Evolutionary conservation across 73 alveolate species (phyloP), one percentile per base, ranked within the genome.

Genomic region (Strombidium stylifer): DNA sequence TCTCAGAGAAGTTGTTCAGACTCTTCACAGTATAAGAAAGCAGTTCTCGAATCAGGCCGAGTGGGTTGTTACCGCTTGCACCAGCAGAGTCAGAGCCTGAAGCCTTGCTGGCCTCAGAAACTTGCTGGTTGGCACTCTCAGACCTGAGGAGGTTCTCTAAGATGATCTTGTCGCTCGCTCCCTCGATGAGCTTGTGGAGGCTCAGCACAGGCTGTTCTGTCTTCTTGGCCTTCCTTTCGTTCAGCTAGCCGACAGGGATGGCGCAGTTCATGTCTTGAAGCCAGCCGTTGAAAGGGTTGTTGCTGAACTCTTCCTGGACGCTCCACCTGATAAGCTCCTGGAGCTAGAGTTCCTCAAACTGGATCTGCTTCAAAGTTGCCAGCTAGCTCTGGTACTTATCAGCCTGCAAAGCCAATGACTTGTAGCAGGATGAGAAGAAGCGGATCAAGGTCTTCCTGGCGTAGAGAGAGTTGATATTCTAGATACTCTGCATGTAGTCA

Each of bases 311-410:
- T 21, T 61, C 84, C 71, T 69, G 36, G 3, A 79, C 49, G 35
- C 81, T 79, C 90, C 90, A 79, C 0, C 66, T 14, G 10, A 79
- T 68, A 5, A 79, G n/a, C n/a, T 79, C 89, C 25, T 76, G 53
- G 0, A 66, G 19, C 26, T 66, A 28, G 32, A 65, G 4, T 5
- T 23, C 37, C n/a, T 28, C 7, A 15, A 21, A 19, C 12, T 49
- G 59, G 10, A 32, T 4, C 42, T 32, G 10, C 3, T 11, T n/a
- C n/a, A n/a, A n/a, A n/a, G n/a, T n/a, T n/a, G n/a, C n/a, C n/a
- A n/a, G n/a, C n/a, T n/a, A 45, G 20, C 2, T 36, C 4, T 16
- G 11, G 12, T 27, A 1, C 3, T 28, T 53, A 11, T 19, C 50
- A 12, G 28, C 19, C 6, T 15, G 15, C 5, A 20, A 4, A n/a